Evolutionary conservation across 2,329 filamentous ascomycete species (phyloP).

Genomic region (Alternaria arbusti): DNA sequence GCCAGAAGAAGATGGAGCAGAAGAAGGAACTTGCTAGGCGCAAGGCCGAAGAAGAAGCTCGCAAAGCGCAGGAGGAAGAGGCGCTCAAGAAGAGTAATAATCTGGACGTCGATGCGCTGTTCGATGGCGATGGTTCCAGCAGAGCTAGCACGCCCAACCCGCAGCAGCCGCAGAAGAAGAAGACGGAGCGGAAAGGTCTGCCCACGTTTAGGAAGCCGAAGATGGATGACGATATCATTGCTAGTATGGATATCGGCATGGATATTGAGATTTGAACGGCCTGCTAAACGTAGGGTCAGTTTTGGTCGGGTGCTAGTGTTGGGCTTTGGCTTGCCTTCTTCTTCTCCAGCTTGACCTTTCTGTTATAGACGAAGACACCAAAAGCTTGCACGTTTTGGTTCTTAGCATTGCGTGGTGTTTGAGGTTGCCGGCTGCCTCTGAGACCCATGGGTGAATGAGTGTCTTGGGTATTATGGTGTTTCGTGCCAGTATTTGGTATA

Average conservation of each 20-base stretch:
- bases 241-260: conserved; percentile 85
- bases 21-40: conserved; percentile 52
- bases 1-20: conserved; percentile 44
- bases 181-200: conserved; percentile 59
- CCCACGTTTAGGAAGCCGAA: conserved; percentile 77
- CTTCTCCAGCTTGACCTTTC: neutral
- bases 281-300: neutral
- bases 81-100: conserved; percentile 37
- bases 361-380: neutral
- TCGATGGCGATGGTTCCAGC: conserved; percentile 53
- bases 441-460: neutral
- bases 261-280: conserved; percentile 77
- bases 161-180: conserved; percentile 61
- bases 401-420: conserved; percentile 1
- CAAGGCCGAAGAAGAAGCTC: conserved; percentile 59
- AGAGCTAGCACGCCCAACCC: conserved; percentile 53
- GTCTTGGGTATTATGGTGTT: neutral
- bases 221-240: conserved; percentile 93
- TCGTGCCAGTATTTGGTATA: neutral
- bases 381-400: neutral
- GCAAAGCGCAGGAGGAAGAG: conserved; percentile 51
- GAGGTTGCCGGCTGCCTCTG: neutral
- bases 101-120: conserved; percentile 54
- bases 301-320: neutral
- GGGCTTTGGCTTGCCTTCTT: neutral